A percentile compares a stretch with the other conserved stretches of the same genome.
These are phyloP conservation scores for Cercospora nicotianae DNA, from an alignment of 2,329 filamentous ascomycete species.

Conservation along the genomic window DNA sequence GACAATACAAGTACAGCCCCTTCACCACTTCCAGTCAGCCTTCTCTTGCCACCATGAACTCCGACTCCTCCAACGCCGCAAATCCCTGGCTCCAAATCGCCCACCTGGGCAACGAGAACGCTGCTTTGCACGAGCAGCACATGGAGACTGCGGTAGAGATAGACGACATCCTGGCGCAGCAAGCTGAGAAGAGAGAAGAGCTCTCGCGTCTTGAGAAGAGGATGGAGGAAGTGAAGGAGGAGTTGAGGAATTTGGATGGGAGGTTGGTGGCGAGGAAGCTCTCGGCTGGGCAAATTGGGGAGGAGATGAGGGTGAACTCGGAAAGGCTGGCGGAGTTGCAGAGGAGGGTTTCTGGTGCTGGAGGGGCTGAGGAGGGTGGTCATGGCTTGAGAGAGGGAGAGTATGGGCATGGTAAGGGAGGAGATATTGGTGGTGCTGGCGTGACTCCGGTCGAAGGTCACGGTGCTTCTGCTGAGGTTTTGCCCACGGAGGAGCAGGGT, in stretches of 20 bases:
- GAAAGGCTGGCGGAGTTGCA: neutral
- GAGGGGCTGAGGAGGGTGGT: neutral
- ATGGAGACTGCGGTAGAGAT: neutral
- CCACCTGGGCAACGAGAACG: neutral
- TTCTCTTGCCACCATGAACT: neutral
- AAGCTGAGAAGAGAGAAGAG: neutral
- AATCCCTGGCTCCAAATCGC: neutral
- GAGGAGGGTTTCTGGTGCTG: neutral
- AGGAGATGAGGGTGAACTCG: neutral
- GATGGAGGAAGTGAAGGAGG: neutral
- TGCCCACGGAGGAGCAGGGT: neutral
- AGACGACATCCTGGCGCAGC: neutral
- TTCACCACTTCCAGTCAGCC: neutral
- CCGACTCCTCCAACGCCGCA: neutral
- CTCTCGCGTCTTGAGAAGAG: neutral
- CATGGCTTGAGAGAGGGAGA: neutral
- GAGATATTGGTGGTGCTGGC: neutral
- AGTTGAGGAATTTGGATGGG: neutral
- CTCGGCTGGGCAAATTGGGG: neutral
- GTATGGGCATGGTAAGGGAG: neutral
- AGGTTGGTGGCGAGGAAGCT: neutral
- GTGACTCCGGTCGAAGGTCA: neutral
- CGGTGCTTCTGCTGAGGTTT: neutral
- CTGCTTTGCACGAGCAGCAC: neutral
- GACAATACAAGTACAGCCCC: too few species aligned